Evolutionary conservation across 306 rosid species (phyloP).

Genomic region (Comarum palustre): DNA sequence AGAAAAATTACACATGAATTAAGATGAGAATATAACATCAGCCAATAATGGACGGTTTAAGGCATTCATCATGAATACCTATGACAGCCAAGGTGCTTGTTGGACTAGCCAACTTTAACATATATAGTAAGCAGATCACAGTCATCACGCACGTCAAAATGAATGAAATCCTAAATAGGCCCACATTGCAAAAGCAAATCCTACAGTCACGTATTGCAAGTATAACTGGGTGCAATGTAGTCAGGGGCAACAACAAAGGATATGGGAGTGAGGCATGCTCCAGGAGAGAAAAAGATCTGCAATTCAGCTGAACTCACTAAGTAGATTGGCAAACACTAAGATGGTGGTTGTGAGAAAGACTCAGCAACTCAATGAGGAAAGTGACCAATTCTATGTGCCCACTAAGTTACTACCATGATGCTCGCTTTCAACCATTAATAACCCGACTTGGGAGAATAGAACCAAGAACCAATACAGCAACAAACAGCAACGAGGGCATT

Average conservation of each 20-base stretch:
- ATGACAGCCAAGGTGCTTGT: background rate
- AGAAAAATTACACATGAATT: background rate
- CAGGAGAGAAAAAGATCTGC: background rate
- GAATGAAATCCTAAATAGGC: background rate
- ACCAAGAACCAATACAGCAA: background rate
- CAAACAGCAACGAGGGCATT: conserved; percentile 18
- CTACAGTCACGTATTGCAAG: background rate
- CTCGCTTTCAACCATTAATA: background rate
- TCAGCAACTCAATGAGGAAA: background rate
- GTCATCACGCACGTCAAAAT: background rate
- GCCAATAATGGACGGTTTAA: background rate
- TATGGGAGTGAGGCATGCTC: background rate
- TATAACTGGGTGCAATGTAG: background rate
- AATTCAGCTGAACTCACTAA: background rate
- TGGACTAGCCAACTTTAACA: background rate
- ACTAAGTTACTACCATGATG: conserved; percentile 7
- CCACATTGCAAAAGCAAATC: too few relatives aligned
- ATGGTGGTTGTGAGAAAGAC: background rate
- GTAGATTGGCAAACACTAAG: background rate
- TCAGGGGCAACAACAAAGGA: background rate
- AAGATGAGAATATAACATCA: background rate
- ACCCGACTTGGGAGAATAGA: background rate
- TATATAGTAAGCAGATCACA: background rate
- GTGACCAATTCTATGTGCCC: background rate
- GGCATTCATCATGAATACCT: background rate